Base-by-base conservation (phyloP, 129 eudicot genomes). In the Daucus carota region DNA sequence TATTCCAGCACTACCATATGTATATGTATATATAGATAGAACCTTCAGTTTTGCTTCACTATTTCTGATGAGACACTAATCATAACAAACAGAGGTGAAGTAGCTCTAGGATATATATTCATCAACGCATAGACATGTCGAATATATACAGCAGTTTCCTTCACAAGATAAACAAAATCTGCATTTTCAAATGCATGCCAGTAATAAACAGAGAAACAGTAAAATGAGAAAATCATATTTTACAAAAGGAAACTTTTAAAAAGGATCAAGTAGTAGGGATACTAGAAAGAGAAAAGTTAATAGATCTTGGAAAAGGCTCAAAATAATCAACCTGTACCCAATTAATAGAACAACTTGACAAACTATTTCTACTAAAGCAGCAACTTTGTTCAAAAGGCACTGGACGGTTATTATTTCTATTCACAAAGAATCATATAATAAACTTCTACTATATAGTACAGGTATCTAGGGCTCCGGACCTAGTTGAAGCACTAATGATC, bases 391-490 rank as follows among this genome's bases (percentile, higher is more conserved):
- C 10, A 70, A 52, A 70, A 50, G 62, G 75, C 69, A 77, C 5
- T 77, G 67, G 52, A 70, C 12, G 47, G 33, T 36, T 70, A 9
- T 32, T 34, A 22, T n/a, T 34, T 67, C 45, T 67, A 67, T 15
- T 26, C 11, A 22, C 4, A 71, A 71, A 38, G 33, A 71, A 71
- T 32, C 34, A 71, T 71, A 41, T 42, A n/a, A 9, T 71, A 16
- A 33, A 16, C 22, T 65, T 31, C 14, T 65, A 32, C 26, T 18
- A 16, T 13, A 29, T 29, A 75, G 71, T 54, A 71, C 70, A 38
- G 70, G 78, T 16, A 75, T 75, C 66, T 59, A 75, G 46, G 78
- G 41, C 29, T 75, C 71, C 54, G 41, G 50, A 41, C 44, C 78
- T 60, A 75, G 70, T 57, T 6, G 65, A 74, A 33, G 65, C 46